Base-by-base conservation (phyloP, 106 monocot species). In the Chionographis japonica region DNA sequence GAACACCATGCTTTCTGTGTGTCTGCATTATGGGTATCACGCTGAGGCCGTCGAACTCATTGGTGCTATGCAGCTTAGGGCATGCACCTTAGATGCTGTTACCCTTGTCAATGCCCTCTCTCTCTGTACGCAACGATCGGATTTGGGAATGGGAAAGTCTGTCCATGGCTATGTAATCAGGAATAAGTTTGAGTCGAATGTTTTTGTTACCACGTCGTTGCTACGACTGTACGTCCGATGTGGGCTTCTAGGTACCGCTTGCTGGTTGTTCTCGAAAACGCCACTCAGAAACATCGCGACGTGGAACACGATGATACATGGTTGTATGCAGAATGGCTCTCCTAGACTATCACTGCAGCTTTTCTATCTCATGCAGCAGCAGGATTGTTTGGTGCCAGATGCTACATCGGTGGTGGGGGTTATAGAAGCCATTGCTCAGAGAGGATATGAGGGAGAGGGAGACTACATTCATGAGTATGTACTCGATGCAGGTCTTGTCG, bases 241-340 rank as follows among this genome's bases (percentile, higher is more conserved):
- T 73, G 76, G 79, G 11, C 46, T 41, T 37, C 27, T 86, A 43
- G 52, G 19, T 43, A 39, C 54, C 43, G 78, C 79, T 57, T 86
- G 79, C 51, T 63, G 9, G 63, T 66, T 86, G 69, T 86, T 86
- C 53, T 70, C 66, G 12, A 69, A 43, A 61, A 82, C 72, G 65
- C 62, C 62, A 52, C 6, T 11, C n/a, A 67, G 38, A 36, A 86
- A 72, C 58, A 58, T 71, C 65, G 75, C 73, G 43, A 37, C 86
- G 38, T 86, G 86, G 81, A 86, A 86, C 78, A 75, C 72, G 2
- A 72, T 86, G 75, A 79, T 86, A 68, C 63, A 71, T 62, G 78
- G 82, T 46, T 86, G 79, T 50, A 4, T 61, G 9, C 65, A 70
- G 7, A 72, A 73, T 72, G 82, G 82, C 13, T 65, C 60, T 56